These are phyloP conservation scores for Rhynchosporium secalis DNA, from an alignment of 2,329 filamentous ascomycete genomes.

Conservation along the genomic window DNA sequence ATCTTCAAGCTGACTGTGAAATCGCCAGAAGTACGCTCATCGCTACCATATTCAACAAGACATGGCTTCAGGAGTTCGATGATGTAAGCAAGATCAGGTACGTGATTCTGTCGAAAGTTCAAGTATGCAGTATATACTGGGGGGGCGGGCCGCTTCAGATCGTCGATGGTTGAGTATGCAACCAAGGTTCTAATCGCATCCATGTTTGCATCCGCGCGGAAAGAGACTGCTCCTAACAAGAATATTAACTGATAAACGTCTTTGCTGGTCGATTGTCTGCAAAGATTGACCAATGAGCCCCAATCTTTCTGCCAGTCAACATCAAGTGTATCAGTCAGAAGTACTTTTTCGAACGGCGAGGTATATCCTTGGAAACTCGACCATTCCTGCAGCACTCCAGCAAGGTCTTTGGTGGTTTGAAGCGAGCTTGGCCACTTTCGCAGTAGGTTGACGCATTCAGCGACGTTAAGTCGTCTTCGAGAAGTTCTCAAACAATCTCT, in stretches of 20 bases:
- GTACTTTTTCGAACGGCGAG: constrained; percentile 33
- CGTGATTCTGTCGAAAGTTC: constrained; percentile 42
- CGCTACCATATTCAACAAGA: constrained; percentile 35
- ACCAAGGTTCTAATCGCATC: constrained; percentile 46
- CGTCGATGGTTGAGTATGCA: constrained; percentile 45
- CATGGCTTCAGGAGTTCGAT: constrained; percentile 40
- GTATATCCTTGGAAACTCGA: constrained; percentile 44
- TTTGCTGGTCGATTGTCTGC: constrained; percentile 31
- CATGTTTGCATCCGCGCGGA: constrained; percentile 43
- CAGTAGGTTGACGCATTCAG: constrained; percentile 36
- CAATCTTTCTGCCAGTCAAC: constrained; percentile 44
- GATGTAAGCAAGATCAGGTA: constrained; percentile 40
- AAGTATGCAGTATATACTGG: constrained; percentile 42
- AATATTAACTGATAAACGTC: constrained; percentile 47
- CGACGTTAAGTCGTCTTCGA: constrained; percentile 22
- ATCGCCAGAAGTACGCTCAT: constrained; percentile 24
- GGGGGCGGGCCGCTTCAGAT: constrained; percentile 43
- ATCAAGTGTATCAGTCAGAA: constrained; percentile 45
- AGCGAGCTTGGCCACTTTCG: constrained; percentile 32
- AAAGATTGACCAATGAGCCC: constrained; percentile 46
- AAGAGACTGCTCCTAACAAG: constrained; percentile 48
- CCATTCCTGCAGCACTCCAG: constrained; percentile 38
- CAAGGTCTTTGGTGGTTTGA: constrained; percentile 33
- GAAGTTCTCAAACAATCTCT: constrained; percentile 22
- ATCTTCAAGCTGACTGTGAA: constrained; percentile 20